Conservation (phyloP, 192 early-diverging fungal genomes). For the Oehlia diaphana region DNA sequence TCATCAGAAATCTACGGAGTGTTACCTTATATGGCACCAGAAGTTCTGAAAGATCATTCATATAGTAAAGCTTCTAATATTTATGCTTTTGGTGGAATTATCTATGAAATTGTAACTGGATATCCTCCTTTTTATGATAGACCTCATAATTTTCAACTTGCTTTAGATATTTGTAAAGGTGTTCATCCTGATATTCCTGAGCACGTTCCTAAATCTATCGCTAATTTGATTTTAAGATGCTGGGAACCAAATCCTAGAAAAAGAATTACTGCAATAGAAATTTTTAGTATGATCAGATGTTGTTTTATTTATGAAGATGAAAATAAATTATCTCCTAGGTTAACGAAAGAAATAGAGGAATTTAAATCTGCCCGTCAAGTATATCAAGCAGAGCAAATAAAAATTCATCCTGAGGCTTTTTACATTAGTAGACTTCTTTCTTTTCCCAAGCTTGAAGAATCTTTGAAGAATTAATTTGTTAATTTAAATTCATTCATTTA, state of each 20-base stretch:
- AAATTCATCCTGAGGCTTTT: not conserved
- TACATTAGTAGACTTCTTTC: not conserved
- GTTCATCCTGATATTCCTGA: not conserved
- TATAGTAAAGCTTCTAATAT: not conserved
- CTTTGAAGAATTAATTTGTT: not conserved
- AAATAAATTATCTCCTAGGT: not conserved
- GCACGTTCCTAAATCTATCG: not conserved
- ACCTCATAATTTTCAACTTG: not conserved
- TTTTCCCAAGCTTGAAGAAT: not conserved
- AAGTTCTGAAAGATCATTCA: not conserved
- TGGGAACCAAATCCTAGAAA: not conserved
- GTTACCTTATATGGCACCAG: not conserved
- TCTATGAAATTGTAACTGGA: not conserved
- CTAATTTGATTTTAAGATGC: not conserved
- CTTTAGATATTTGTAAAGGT: constrained; percentile 5
- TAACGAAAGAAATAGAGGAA: not conserved
- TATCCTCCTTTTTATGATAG: not conserved
- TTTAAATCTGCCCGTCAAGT: not conserved
- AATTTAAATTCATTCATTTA: too few relatives aligned
- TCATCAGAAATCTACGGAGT: not conserved
- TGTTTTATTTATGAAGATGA: not conserved
- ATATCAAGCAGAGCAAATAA: not conserved
- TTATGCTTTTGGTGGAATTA: not conserved
- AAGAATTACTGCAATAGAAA: not conserved
- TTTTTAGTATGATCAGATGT: not conserved